Percentiles rank a stretch among this genome's conserved stretches.
Conservation (phyloP, 495 filamentous ascomycete species). For the Neurospora sp. region DNA sequence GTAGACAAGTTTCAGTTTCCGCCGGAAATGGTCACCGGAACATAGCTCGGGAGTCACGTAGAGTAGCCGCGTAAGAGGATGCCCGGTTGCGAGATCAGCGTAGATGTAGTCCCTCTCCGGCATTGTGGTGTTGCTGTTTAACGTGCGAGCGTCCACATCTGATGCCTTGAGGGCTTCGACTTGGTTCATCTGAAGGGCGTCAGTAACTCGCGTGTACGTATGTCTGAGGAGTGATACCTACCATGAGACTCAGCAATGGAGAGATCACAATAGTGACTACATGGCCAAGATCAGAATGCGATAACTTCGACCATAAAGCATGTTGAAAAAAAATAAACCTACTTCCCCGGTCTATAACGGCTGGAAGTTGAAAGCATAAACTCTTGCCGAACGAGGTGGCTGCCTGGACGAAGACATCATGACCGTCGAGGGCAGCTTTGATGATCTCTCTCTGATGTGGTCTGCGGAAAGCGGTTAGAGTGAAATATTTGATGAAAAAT, state of each 20-base stretch:
- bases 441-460: constrained; percentile 87
- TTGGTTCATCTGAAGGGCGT: constrained; percentile 65
- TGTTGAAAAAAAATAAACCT: constrained; percentile 28
- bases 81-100: constrained; percentile 74
- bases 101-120: constrained; percentile 58
- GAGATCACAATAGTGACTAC: constrained; percentile 85
- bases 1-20: constrained; percentile 62
- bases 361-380: constrained; percentile 87
- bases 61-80: constrained; percentile 72
- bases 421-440: constrained; percentile 60
- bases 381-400: constrained; percentile 97
- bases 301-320: neutral
- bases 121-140: constrained; percentile 69
- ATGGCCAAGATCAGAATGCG: neutral
- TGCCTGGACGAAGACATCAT: constrained; percentile 92
- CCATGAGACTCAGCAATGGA: constrained; percentile 85
- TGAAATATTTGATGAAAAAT: too few species aligned
- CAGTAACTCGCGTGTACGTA: neutral
- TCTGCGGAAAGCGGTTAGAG: constrained; percentile 29
- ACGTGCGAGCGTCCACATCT: constrained; percentile 68
- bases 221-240: constrained; percentile 22
- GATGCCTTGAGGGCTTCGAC: constrained; percentile 67
- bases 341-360: constrained; percentile 79
- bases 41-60: constrained; percentile 94
- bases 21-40: constrained; percentile 66